These are phyloP conservation scores for Aegilops bicornis DNA, from an alignment of 176 grass and related monocot species.

Conservation along the genomic window DNA sequence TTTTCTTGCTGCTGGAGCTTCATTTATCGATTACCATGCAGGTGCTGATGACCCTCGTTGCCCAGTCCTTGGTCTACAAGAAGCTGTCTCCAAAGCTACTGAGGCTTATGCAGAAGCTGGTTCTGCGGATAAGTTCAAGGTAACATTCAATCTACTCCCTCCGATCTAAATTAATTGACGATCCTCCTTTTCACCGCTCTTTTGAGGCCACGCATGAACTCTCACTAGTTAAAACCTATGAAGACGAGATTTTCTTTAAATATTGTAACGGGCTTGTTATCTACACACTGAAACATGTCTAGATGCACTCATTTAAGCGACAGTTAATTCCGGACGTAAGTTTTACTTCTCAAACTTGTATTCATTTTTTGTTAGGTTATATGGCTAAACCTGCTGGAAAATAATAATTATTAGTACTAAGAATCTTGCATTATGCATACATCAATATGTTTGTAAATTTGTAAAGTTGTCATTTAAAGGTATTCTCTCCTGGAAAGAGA, in stretches of 20 bases:
- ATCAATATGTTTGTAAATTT: too few species aligned
- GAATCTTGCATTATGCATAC: not conserved
- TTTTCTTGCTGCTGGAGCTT: slow-evolving; percentile 7
- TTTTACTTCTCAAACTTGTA: not conserved
- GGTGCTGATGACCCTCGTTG: slow-evolving; percentile 74
- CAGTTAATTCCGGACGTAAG: too few species aligned
- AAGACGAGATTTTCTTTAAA: not conserved
- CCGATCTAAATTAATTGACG: too few species aligned
- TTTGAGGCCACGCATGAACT: not conserved
- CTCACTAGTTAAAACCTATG: not conserved
- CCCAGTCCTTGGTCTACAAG: slow-evolving; percentile 62
- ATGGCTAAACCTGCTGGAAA: not conserved
- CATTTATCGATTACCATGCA: slow-evolving; percentile 32
- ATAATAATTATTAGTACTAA: not conserved
- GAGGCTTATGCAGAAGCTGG: slow-evolving; percentile 41
- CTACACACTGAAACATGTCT: too few species aligned
- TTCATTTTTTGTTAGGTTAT: not conserved
- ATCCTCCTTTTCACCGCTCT: not conserved
- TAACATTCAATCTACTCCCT: slow-evolving; percentile 17
- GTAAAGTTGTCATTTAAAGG: not conserved
- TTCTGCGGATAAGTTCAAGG: slow-evolving; percentile 60
- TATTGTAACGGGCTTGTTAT: not conserved
- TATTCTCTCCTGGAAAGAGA: not conserved
- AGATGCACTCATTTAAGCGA: too few species aligned
- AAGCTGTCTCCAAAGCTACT: slow-evolving; percentile 33